Evolutionary conservation across 495 filamentous ascomycete species (phyloP), one percentile per base, ranked within the genome.

Genomic region (Entonaema liquescens): DNA sequence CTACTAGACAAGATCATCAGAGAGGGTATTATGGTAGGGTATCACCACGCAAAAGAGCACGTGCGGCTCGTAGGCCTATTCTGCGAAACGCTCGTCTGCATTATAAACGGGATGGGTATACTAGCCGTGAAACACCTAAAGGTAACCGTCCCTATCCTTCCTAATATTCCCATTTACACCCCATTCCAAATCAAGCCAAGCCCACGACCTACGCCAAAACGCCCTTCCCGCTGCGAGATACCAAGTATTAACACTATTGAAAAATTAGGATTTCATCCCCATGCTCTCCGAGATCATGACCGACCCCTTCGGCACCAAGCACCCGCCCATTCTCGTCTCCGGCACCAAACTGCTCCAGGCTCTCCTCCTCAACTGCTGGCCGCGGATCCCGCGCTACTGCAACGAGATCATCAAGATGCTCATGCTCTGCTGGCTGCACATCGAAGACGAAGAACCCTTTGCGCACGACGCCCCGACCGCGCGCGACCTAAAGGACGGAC

Each of bases 51-150:
- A 17, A 81, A 82, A 35, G 81, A 87, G 25, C 75, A 89, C 59
- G 73, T 83, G 1, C 66, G 56, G 5, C 80, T 91, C 26, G 86
- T 86, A 3, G 70, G 79, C 12, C 79, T 90, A 17, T 82, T 97
- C 0, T 82, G 94, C 59, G 65, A 79, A 1, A 83, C 89, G 52
- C 83, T 91, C 1, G 49, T 70, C 1, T 67, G 73, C 3, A 71
- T 95, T 2, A 60, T 94, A 9, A 64, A 79, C 0, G 85, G 85
- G 26, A 83, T 97, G 74, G 90, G 87, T 15, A 85, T 96, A 40
- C 83, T 89, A 73, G 82, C 87, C 2, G 90, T 89, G 7, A 92
- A 92, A 71, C 91, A 97, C 74, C 85, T 98, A 15, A 87, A 89
- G 80, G 87, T 86, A 77, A 54, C 65, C 40, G 17, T 2, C 28